Evolutionary conservation across 768 basidiomycete genomes (phyloP), one percentile per base, ranked within the genome.

Genomic region (Auricularia auricula-judae): DNA sequence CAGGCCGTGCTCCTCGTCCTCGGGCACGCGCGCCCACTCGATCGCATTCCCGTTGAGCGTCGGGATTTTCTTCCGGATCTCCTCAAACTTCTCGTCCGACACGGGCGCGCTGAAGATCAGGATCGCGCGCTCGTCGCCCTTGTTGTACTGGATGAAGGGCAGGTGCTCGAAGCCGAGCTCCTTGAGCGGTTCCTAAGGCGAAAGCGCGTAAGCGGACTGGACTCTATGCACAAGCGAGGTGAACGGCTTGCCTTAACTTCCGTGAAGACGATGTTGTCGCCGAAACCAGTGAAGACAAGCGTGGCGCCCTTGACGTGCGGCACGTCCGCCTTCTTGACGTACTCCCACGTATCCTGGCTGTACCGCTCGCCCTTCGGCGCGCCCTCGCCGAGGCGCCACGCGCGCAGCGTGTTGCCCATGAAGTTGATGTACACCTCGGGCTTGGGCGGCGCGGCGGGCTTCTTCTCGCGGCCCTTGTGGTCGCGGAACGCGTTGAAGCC

Each of bases 401-500:
- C 86, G 63, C 82, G 81, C 62, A 92, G 73, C 66, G 85, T 86
- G 58, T 76, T 79, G 8, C 89, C 89, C 76, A 92, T 80, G 73
- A 89, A 89, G 67, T 91, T 86, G 62, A 92, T 81, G 66, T 80
- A 85, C 1, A 90, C 77, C 61, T 90, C 86, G 18, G 83, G 84
- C 67, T 80, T 73, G 47, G 69, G 54, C 62, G 69, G 68, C 33
- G 67, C 65, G 29, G 70, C 74, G 58, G 69, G 75, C 29, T 76
- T 74, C 65, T 76, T 78, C 21, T 74, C 76, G 39, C 72, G 72
- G 58, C 76, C 79, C 54, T 67, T 68, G 36, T 62, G 58, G 16
- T 87, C 84, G 63, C 80, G 79, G 79, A 93, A 93, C 16, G 91
- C 91, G 70, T 93, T 87, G 76, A 93, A 93, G 11, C 86, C 86